Evolutionary conservation across 2,329 filamentous ascomycete genomes (phyloP), one percentile per base, ranked within the genome.

Genomic region (Claviceps sp.): DNA sequence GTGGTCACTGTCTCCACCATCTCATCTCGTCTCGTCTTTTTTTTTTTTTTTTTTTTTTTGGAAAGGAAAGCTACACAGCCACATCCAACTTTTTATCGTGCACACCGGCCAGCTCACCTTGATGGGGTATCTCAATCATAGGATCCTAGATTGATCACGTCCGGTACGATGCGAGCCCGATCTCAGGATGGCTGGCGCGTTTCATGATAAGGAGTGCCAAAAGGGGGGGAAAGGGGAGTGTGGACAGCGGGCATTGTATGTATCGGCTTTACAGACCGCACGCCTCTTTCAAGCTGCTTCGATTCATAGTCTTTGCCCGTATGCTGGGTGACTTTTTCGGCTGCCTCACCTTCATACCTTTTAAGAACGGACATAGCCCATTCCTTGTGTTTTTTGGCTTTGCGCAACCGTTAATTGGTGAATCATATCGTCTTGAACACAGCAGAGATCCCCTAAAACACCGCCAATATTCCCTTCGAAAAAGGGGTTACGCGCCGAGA

Each of bases 351-450:
- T 11, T 50, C 14, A 34, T 26, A 2, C 40, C 14, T 38, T 34
- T 30, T 38, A 43, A 38, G 30, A 37, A 18, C 2, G 22, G 42
- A 7, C 30, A 37, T 20, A 43, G 20, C 5, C 22, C 16, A 22
- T 30, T 20, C 41, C 34, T n/a, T 26, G 11, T 22, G 5, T 30
- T 22, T 24, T 42, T 42, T 8, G 22, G 22, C 22, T 26, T 34
- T 46, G 44, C 44, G 30, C 46, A 37, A 22, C 37, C 37, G 18
- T 9, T 37, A 14, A 26, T 51, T 26, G 13, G 24, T 51, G 50
- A 51, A 51, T 51, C 50, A 47, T 34, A 24, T 34, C 38, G 24
- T 26, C 34, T 13, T 47, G 42, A 46, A 20, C 37, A 51, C 26
- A 42, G 11, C 42, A 34, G 30, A 34, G n/a, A 40, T 37, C 13